Percentiles rank a stretch among this genome's conserved stretches.
Evolutionary conservation across 2,329 filamentous ascomycete species (phyloP).

Genomic region (Pseudopithomyces chartarum): DNA sequence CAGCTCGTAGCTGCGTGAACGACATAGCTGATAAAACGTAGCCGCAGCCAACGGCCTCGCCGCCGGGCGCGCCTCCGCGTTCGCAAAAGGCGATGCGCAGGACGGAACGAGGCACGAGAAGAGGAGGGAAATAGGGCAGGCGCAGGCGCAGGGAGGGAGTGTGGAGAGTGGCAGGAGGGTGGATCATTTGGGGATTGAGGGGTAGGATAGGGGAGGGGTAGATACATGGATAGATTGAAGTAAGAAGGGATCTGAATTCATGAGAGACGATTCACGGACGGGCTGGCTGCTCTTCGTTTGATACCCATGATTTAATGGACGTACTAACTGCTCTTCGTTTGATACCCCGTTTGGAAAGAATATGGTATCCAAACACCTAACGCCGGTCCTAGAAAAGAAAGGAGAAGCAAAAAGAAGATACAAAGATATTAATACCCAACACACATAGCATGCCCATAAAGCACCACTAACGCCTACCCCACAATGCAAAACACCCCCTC

Average conservation of each 20-base stretch:
- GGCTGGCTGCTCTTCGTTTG: no score
- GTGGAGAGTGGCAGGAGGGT: conserved; percentile 21
- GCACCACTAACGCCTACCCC: no score
- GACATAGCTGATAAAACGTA: conserved; percentile 4
- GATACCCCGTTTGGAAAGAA: no score
- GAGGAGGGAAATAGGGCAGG: conserved; percentile 17
- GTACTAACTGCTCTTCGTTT: no score
- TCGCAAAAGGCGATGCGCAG: conserved; percentile 24
- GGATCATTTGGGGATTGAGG: conserved; percentile 45
- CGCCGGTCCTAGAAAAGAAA: background rate
- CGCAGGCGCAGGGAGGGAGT: conserved; percentile 14
- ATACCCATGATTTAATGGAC: no score
- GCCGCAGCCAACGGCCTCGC: conserved; percentile 27
- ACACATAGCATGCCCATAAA: no score
- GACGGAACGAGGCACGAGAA: conserved; percentile 19
- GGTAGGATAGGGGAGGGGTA: no score
- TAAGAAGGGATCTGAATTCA: no score
- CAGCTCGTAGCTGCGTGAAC: no score
- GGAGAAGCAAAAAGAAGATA: background rate
- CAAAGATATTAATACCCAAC: background rate
- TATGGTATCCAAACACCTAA: no score
- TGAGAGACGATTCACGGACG: no score
- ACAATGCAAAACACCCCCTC: background rate
- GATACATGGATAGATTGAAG: no score
- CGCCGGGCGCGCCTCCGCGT: conserved; percentile 25